Evolutionary conservation across 2,329 filamentous ascomycete genomes (phyloP), one percentile per base, ranked within the genome.

Genomic region (Dactylonectria macrodidyma): DNA sequence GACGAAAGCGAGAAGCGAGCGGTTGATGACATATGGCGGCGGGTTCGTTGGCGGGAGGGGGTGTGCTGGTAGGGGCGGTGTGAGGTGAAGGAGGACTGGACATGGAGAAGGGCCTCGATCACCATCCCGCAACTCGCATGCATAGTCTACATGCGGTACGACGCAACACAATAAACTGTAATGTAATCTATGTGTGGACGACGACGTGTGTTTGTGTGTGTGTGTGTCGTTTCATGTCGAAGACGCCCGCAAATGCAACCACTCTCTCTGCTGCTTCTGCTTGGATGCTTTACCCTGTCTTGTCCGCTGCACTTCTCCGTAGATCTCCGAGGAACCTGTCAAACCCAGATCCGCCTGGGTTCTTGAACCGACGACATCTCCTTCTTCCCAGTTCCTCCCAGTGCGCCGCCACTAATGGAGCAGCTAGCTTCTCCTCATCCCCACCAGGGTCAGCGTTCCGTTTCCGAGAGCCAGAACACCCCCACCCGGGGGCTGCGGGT

Each of bases 291-390:
- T 47, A 19, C 46, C 46, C 46, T 47, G 46, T 8, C 22, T 47
- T 24, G 22, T 19, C 46, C 22, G 46, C 24, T n/a, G 16, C 41
- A 7, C 41, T 19, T 44, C 41, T 44, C 41, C 41, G 41, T 44
- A 44, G 14, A n/a, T 19, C n/a, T 44, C 70, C 70, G 68, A 72
- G 64, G 57, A 51, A 47, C 19, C 58, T 66, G 34, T 52, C 57
- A 44, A 33, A 33, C 3, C 44, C 50, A 54, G 38, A 51, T 41
- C 48, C 50, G n/a, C 34, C 26, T 52, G 50, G 41, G 16, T 44
- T 14, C 16, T 44, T n/a, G 41, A 44, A 44, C 41, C 14, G 41
- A 44, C 41, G 50, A 54, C 33, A 36, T 54, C 33, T 36, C n/a
- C 7, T 52, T 19, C 50, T 34, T 24, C 22, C 34, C 58, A 44